Evolutionary conservation across 306 rosid species (phyloP).

Genomic region (Medicago truncatula): MtrunA17r5.0-ANR NC_053047.1:41698001-41698500

Average conservation of each 20-base stretch:
- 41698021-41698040: too few relatives aligned
- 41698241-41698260: background rate
- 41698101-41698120: too few relatives aligned
- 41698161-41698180: constrained; percentile 21
- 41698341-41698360: background rate
- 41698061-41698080: too few relatives aligned
- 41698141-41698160: background rate
- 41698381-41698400: constrained; percentile 48
- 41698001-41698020: too few relatives aligned
- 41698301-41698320: background rate
- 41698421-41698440: constrained; percentile 90
- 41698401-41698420: constrained; percentile 66
- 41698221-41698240: background rate
- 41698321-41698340: background rate
- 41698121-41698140: too few relatives aligned
- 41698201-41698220: background rate
- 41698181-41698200: constrained; percentile 50
- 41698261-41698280: background rate
- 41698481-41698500: constrained; percentile 9
- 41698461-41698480: constrained; percentile 61
- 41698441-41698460: constrained; percentile 71
- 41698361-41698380: constrained; percentile 45
- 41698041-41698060: too few relatives aligned
- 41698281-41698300: background rate
- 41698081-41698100: too few relatives aligned